phyloP scores from a whole-genome alignment of 1,284 basidiomycete genomes.

The Papiliotrema terrestris region DNA sequence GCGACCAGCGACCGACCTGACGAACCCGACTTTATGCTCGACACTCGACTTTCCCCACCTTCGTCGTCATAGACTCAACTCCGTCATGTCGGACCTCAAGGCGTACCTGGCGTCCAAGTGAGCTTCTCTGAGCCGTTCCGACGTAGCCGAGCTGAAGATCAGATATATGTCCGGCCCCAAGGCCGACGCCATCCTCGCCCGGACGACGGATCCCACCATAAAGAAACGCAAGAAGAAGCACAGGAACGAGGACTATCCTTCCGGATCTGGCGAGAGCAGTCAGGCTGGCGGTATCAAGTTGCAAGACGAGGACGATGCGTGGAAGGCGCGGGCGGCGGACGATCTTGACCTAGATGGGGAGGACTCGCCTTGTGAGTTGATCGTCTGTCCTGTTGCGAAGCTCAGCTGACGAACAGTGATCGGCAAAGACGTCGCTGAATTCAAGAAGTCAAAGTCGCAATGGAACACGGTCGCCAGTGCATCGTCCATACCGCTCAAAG shows the following conservation, averaged over 20 bases:
- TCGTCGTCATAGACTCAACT: neutral
- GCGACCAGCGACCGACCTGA: neutral
- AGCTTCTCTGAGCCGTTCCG: conserved; percentile 8
- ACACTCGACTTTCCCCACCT: too few species aligned
- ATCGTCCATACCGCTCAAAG: conserved; percentile 9
- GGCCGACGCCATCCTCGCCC: conserved; percentile 87
- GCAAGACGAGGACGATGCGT: conserved; percentile 51
- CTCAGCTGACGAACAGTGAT: conserved; percentile 24
- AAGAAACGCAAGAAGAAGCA: conserved; percentile 65
- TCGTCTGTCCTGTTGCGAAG: neutral
- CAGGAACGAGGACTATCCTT: conserved; percentile 55
- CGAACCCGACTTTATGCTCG: too few species aligned
- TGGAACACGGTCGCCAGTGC: conserved; percentile 39
- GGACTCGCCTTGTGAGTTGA: conserved; percentile 47
- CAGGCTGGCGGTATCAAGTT: conserved; percentile 29
- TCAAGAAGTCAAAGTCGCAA: conserved; percentile 37
- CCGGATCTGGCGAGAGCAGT: conserved; percentile 31
- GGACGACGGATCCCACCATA: conserved; percentile 53
- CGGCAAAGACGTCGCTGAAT: conserved; percentile 38
- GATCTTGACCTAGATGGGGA: conserved; percentile 42
- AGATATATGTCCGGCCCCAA: conserved; percentile 94
- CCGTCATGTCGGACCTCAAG: conserved; percentile 50
- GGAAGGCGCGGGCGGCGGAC: conserved; percentile 50
- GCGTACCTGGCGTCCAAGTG: conserved; percentile 54
- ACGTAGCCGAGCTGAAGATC: conserved; percentile 2